Conservation (phyloP, 73 alveolate species). For the Blepharisma japonicum region DNA sequence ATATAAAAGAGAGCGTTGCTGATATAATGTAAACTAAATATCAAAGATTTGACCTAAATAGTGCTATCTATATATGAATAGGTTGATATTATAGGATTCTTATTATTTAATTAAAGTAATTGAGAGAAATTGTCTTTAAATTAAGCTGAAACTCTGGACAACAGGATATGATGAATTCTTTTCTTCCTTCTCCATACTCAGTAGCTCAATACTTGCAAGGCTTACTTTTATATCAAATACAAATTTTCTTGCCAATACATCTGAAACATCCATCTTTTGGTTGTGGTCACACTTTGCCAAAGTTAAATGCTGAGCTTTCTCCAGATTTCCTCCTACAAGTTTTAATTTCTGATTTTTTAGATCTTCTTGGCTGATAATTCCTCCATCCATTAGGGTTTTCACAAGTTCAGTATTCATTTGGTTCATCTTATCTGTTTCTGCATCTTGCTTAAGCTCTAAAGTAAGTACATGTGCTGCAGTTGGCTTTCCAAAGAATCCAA, state of each 20-base stretch:
- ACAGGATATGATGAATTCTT: neutral
- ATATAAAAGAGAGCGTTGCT: too few species aligned
- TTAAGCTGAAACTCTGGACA: neutral
- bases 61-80: too few species aligned
- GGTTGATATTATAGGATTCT: too few species aligned
- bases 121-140: neutral
- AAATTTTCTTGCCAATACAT: neutral
- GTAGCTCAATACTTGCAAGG: neutral
- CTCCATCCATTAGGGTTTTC: neutral
- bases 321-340: neutral
- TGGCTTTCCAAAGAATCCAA: slow-evolving; percentile 18
- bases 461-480: neutral
- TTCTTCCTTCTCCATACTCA: slow-evolving; percentile 9
- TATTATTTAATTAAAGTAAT: too few species aligned
- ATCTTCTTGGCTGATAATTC: neutral
- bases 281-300: neutral
- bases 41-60: too few species aligned
- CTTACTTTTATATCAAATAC: neutral
- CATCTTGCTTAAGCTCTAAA: neutral
- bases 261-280: neutral
- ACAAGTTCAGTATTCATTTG: neutral
- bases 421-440: neutral
- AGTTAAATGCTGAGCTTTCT: slow-evolving; percentile 1
- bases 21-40: too few species aligned
- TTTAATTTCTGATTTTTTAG: neutral